Percentiles rank a stretch among this genome's conserved stretches.
phyloP scores from a whole-genome alignment of 495 filamentous ascomycete genomes.

The Hypoxylon trugodes region DNA sequence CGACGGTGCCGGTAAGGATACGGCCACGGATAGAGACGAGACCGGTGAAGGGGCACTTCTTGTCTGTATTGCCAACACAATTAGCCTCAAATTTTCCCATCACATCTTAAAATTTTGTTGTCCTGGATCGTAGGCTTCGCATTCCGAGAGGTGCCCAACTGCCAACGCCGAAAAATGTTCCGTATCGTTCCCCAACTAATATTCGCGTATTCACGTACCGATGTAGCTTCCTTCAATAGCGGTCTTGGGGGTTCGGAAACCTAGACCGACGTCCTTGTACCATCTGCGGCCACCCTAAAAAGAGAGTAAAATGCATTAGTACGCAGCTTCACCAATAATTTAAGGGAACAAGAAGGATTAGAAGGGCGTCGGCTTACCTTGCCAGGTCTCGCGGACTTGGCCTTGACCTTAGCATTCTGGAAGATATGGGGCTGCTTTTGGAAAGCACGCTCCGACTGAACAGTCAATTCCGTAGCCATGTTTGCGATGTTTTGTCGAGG shows the following conservation, averaged over 20 bases:
- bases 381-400: constrained; percentile 83
- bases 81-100: constrained; percentile 25
- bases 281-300: constrained; percentile 82
- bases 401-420: constrained; percentile 89
- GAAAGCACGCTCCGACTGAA: constrained; percentile 98
- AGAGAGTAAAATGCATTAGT: constrained; percentile 7
- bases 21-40: constrained; percentile 98
- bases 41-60: constrained; percentile 99
- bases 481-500: constrained; percentile 66
- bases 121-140: background rate
- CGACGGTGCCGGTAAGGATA: constrained; percentile 98
- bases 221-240: constrained; percentile 99
- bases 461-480: constrained; percentile 98
- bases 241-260: constrained; percentile 95
- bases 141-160: background rate
- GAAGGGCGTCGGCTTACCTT: constrained; percentile 60
- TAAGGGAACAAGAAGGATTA: background rate
- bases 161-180: background rate
- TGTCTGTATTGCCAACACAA: constrained; percentile 69
- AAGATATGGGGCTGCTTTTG: constrained; percentile 99
- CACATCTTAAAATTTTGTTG: background rate
- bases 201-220: constrained; percentile 71
- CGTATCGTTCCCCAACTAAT: background rate
- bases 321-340: background rate
- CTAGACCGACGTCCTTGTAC: constrained; percentile 99